Base-by-base conservation (phyloP, 306 rosid species). In the Rosa lucieae region DNA sequence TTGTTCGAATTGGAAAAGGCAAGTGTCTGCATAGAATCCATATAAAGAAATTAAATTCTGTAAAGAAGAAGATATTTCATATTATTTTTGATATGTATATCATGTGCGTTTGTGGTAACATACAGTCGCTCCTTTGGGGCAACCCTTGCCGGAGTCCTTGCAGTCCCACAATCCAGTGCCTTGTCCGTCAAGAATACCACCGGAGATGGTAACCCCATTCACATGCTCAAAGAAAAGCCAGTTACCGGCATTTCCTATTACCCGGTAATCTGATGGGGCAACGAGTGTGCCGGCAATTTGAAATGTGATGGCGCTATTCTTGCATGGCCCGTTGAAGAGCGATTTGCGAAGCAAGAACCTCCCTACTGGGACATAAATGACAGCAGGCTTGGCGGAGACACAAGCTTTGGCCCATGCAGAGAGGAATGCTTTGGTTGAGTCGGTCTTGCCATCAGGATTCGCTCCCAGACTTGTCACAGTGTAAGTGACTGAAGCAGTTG, bases 81-180 rank as follows among this genome's bases (percentile, higher is more conserved):
- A 23, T 3, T 4, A 61, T 61, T 9, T 20, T 55, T 8, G 0
- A 58, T 3, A 21, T n/a, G 3, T 58, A 56, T 56, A 18, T 5
- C 5, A n/a, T 56, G 65, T 26, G 37, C 12, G 1, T 21, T 21
- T 23, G 2, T 58, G 32, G 6, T 12, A 32, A 29, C 74, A 5
- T 80, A 89, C 91, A 76, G 91, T 80, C 37, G 88, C 89, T 77
- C 93, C 91, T 8, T 0, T 74, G 11, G 91, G 90, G 42, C 93
- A 89, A 55, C 70, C 68, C n/a, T 74, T 72, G 72, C 77, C 72
- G 1, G 90, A 87, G 70, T 73, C 63, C 75, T 90, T 90, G 74
- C 89, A 86, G 44, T 46, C 80, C 90, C 92, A 90, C 29, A 90
- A 67, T 8, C 42, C 68, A 10, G 59, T 71, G 43, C 94, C 93